Base-by-base conservation (phyloP, 371 early-diverging fungal genomes). In the Mortierella sp. region DNA sequence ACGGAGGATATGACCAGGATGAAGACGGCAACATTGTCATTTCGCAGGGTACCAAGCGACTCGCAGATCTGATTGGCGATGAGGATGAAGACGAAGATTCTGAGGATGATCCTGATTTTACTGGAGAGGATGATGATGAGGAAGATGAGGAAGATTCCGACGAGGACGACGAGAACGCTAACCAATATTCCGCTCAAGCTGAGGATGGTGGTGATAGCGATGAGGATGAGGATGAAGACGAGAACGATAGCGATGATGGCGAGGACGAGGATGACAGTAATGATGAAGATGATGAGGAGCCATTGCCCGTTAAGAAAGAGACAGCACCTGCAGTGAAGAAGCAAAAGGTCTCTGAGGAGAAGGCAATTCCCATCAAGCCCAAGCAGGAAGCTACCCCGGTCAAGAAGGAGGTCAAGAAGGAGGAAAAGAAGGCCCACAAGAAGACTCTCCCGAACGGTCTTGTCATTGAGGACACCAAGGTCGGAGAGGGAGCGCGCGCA, bases 401-500 rank as follows among this genome's bases (percentile, higher is more conserved):
- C 34, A 88, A 89, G 70, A 45, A 74, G 28, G 70, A 76, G 52
- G 63, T 19, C 63, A 60, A 74, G 73, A 74, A 78, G 52, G 80
- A 83, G 34, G 76, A 79, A 54, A 81, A 86, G 80, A 86, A 82
- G 60, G 63, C 44, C 21, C 72, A 70, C 65, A 75, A 68, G 14
- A 79, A 81, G 82, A 91, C 89, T n/a, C 93, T 96, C 34, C 91
- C 93, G 38, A 92, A 90, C 73, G 98, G 98, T 47, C 86, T 98
- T 44, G 84, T 93, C 38, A 94, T 96, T 57, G 97, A 97, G 89
- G 96, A 97, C 79, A 82, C 92, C 57, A 92, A 90, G 79, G 89
- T 91, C 73, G 98, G 98, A 65, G 88, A 87, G 2, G 98, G 98
- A 57, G 88, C 91, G 6, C 90, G 88, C 26, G 97, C 96, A 78